Conservation (phyloP, 371 early-diverging fungal species). For the Rhizopus arrhizus region DNA sequence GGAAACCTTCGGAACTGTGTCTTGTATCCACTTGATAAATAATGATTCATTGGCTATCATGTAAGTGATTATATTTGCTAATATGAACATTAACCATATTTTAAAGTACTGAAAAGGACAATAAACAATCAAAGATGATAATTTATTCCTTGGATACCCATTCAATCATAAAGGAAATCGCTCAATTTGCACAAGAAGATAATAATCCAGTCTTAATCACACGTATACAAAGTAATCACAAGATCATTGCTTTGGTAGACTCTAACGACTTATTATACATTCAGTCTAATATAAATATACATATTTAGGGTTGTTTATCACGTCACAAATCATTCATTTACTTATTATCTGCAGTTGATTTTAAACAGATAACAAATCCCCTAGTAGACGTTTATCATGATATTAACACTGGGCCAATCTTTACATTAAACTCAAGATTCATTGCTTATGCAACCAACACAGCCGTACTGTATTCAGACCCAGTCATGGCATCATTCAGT, state of each 20-base stretch:
- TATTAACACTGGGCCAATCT: conserved; percentile 44
- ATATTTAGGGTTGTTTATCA: conserved; percentile 31
- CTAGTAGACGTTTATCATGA: conserved; percentile 56
- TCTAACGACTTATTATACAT: no score
- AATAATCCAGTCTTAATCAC: conserved; percentile 45
- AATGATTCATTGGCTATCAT: conserved; percentile 50
- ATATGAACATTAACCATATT: conserved; percentile 11
- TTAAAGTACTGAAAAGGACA: conserved; percentile 5
- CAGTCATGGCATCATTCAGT: conserved; percentile 31
- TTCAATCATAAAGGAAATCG: conserved; percentile 32
- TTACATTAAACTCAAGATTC: conserved; percentile 62
- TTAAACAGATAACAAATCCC: conserved; percentile 30
- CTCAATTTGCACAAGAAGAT: conserved; percentile 34
- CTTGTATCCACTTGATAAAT: conserved; percentile 49
- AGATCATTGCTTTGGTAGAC: conserved; percentile 38
- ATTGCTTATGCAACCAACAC: conserved; percentile 66
- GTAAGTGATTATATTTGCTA: conserved; percentile 33
- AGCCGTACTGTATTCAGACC: conserved; percentile 41
- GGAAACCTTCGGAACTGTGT: conserved; percentile 49
- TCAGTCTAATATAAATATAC: no score
- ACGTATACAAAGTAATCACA: conserved; percentile 51
- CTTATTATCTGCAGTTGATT: conserved; percentile 37
- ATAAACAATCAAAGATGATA: background rate
- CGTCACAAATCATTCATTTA: conserved; percentile 43
- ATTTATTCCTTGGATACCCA: conserved; percentile 57